Conservation (phyloP, 257 asterid genomes). For the Przewalskia tangutica region DNA sequence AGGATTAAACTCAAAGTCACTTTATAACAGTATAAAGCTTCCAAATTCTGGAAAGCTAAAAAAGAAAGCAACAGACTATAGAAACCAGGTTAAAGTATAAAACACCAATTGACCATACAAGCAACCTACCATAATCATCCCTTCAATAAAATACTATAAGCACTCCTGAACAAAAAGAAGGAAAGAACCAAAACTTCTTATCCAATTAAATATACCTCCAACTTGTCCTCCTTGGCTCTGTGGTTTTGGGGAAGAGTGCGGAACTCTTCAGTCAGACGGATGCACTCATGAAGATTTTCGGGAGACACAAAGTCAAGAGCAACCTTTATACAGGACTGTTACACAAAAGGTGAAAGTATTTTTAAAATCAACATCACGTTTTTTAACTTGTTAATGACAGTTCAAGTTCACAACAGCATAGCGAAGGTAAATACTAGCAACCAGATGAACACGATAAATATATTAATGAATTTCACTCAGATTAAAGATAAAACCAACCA, state of each 20-base stretch:
- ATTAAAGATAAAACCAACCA: background rate
- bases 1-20: background rate
- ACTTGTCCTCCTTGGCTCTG: constrained; percentile 72
- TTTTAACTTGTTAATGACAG: background rate
- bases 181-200: background rate
- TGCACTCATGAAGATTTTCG: constrained; percentile 64
- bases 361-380: background rate
- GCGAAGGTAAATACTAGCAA: background rate
- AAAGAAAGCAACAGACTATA: background rate
- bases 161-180: background rate
- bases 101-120: background rate
- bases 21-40: background rate
- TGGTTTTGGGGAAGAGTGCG: constrained; percentile 78
- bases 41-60: background rate
- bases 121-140: background rate
- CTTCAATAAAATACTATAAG: background rate
- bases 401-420: background rate
- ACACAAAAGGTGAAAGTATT: constrained; percentile 6
- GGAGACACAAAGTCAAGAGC: constrained; percentile 92
- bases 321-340: constrained; percentile 86
- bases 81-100: background rate
- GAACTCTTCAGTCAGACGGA: constrained; percentile 62
- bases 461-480: background rate
- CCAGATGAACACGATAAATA: background rate
- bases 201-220: constrained; percentile 43